Evolutionary conservation across 768 basidiomycete genomes (phyloP), one percentile per base, ranked within the genome.

Genomic region (Lactarius indigo): DNA sequence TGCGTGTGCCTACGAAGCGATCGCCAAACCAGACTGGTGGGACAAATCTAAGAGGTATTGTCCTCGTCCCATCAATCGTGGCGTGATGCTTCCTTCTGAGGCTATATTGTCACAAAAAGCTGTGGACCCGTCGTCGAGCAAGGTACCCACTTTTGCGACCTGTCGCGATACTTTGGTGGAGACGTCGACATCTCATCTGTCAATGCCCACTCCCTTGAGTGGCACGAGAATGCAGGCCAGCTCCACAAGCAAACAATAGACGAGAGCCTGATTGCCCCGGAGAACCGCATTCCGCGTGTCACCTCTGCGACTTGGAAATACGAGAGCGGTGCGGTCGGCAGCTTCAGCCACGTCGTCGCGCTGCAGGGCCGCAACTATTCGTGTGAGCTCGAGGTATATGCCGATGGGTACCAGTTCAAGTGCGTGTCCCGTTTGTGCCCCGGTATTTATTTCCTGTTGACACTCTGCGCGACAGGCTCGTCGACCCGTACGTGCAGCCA

Each of bases 231-330:
- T 69, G 90, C 96, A 12, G 96, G 96, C 39, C 77, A 85, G 20
- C 85, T 98, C 39, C 87, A 87, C 69, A 93, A 92, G 76, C 84
- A 96, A 72, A 75, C 80, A 26, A 81, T 98, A 64, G 93, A 98
- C 76, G 96, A 98, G 78, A 84, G 77, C 75, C 84, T 87, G 76
- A 94, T 96, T 72, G 78, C 87, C 13, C 88, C 89, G 3, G 91
- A 94, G 70, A 91, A 96, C 77, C 87, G 96, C 70, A 94, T 98
- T 72, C 94, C 96, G 39, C 91, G 96, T 73, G 90, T 94, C 63
- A 98, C 96, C 26, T 82, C 90, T 31, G 96, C 96, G 50, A 91
- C 88, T 41, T 98, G 96, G 91, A 99, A 99, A 81, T 99, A 98
- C 75, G 89, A 91, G 68, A 93, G 85, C 64, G 96, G 96, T 15